Evolutionary conservation across 192 early-diverging fungal genomes (phyloP), one percentile per base, ranked within the genome.

Genomic region (Coemansia reversa): DNA sequence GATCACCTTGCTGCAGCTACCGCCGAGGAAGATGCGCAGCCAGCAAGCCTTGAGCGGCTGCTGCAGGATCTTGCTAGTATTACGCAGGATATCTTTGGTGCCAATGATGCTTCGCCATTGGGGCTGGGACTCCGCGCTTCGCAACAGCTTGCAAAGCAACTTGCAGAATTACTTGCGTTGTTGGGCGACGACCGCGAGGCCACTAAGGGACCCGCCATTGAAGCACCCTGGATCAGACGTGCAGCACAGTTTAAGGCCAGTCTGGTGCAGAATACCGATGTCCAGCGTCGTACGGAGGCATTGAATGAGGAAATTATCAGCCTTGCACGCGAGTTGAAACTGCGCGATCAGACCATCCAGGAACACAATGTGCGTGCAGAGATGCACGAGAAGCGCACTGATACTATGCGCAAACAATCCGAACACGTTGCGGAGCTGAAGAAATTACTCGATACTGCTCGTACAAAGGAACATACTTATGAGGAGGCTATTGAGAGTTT

Each of bases 261-360:
- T 50, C 89, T 93, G 51, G 80, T 89, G 48, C 81, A 93, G 23
- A 96, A 94, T 74, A 75, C 85, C 14, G 92, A 94, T 30, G 84
- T 91, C 55, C 86, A 93, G 65, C 86, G 86, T 25, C 87, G 92
- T 72, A 81, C 91, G 12, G 87, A 90, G 60, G 83, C 87, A 28
- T 83, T 90, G 39, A 86, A 85, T 54, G 91, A 89, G 14, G 92
- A 98, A 56, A 88, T 95, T 30, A 60, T 89, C 51, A 88, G 86
- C 33, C 79, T 98, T 6, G 85, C 91, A 39, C 88, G 88, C 42
- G 92, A 94, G 53, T 72, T 88, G 19, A 92, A 91, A 48, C 25
- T 86, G 59, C 95, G 91, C 83, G 93, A 97, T 60, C 86, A 94
- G 84, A 57, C 77, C 11, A 63, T 93, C 33, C 90, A 92, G 70